Base-by-base conservation (phyloP, 179 eudicot species). In the Spergularia azorica region DNA sequence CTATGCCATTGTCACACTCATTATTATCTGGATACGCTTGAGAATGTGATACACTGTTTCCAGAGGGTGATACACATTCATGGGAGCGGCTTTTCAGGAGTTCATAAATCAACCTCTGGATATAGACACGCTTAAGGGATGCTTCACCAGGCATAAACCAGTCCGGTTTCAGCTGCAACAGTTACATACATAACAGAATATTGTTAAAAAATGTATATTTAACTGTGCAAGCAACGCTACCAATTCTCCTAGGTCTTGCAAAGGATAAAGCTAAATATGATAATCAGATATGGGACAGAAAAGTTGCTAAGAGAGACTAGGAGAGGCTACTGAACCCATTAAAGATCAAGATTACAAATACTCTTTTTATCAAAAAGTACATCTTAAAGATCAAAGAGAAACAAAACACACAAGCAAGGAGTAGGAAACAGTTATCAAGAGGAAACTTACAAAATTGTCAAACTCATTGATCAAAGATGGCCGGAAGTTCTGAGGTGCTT, bases 71-170 rank as follows among this genome's bases (percentile, higher is more conserved):
- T 55, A 74, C 76, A 81, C 58, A 76, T 63, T 77, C 87, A 62
- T 63, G 82, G 63, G 86, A 74, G 60, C 73, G 81, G 72, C 80
- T 80, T 55, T 81, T 82, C 43, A 94, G 87, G 39, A 93, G 89
- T 75, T 84, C 83, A 81, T 69, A 78, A 56, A 93, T 89, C 76
- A 93, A 79, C 78, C 85, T 88, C 83, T 89, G 87, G 56, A 93
- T 93, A 70, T 62, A 52, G 46, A 80, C 78, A 73, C 98, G 92
- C 86, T 94, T 94, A n/a, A 88, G 84, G 63, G 93, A 92, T 62
- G 92, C 91, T 79, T 94, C 97, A 72, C 62, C 84, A 36, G 95
- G 91, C 46, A 79, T 74, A 77, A 94, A 94, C 98, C 98, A 94
- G 77, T 92, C 84, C 9, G 63, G 78, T 51, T 76, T 87, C 21